Base-by-base conservation (phyloP, 75 land plant species). In the Isoetes taiwanensis region DNA sequence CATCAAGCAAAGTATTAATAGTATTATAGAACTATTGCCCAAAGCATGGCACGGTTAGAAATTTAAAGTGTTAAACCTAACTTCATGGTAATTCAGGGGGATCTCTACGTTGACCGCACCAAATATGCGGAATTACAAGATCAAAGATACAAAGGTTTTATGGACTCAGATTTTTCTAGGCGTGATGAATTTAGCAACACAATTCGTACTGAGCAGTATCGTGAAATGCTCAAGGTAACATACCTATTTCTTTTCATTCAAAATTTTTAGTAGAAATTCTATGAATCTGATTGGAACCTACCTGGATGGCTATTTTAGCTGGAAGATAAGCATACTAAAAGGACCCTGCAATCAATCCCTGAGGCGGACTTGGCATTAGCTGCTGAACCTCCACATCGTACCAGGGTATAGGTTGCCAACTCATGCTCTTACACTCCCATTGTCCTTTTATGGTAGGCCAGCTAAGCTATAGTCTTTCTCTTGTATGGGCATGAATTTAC, bases 201-300 rank as follows among this genome's bases (percentile, higher is more conserved):
- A 16, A 32, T 42, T 34, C 73, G 73, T 29, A 71, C 73, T 24
- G 66, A 71, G 30, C 73, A 71, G 35, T 71, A 71, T 50, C 68
- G 73, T 24, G 55, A 57, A 23, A 57, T 65, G 40, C 68, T 71
- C 60, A 43, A 59, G 60, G 65, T 63, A 19, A 11, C 11, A 8
- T 48, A 8, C 52, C 52, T 27, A 4, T 54, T 32, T 30, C 29
- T 26, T 28, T 54, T 26, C 4, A 4, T 28, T 21, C 32, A 54
- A 5, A 5, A 54, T 54, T 27, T 54, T 5, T 21, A 37, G 12
- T 9, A 37, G 14, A 37, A 14, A 37, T 10, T 10, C 39, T 37
- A 37, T 37, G 14, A 37, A 14, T 10, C 9, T 9, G 12, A 37
- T 10, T 14, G 12, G 14, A 37, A 14, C 39, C 9, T 10, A 10